Conservation (phyloP, 164 flowering plant genomes). For the Piper betle region DNA sequence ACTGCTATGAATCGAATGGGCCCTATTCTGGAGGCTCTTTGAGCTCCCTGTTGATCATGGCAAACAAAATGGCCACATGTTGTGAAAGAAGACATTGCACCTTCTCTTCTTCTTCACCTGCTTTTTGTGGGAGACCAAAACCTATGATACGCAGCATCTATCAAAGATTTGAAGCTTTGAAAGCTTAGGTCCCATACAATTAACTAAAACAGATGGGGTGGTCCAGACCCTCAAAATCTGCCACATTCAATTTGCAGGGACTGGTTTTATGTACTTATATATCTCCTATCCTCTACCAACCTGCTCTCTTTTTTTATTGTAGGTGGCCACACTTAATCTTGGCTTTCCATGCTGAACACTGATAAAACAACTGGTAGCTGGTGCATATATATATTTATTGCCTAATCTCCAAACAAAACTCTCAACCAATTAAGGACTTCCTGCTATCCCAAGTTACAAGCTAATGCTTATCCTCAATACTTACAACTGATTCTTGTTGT, state of each 20-base stretch:
- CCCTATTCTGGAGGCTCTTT: background rate
- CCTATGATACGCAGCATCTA: slow-evolving; percentile 3
- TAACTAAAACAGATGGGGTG: slow-evolving; percentile 8
- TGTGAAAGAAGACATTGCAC: background rate
- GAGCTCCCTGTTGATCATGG: background rate
- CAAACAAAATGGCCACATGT: background rate
- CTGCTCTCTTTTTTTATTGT: background rate
- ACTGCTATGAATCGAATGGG: background rate
- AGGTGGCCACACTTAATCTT: background rate
- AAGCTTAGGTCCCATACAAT: slow-evolving; percentile 5
- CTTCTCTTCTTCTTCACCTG: background rate
- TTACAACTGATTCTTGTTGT: too few relatives aligned
- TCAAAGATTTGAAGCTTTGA: slow-evolving; percentile 1
- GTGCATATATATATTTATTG: too few relatives aligned
- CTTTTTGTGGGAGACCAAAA: slow-evolving; percentile 4
- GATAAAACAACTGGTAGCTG: background rate
- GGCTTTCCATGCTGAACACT: background rate
- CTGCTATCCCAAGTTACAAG: too few relatives aligned
- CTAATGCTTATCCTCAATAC: too few relatives aligned
- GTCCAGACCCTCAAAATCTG: slow-evolving; percentile 3
- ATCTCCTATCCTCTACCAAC: slow-evolving; percentile 2
- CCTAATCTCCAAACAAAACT: background rate
- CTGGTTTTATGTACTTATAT: background rate
- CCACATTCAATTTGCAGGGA: slow-evolving; percentile 5
- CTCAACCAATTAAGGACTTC: too few relatives aligned